A percentile compares a stretch with the other conserved stretches of the same genome.
These are phyloP conservation scores for Xylaria telfairii DNA, from an alignment of 495 filamentous ascomycete genomes.

Conservation along the genomic window DNA sequence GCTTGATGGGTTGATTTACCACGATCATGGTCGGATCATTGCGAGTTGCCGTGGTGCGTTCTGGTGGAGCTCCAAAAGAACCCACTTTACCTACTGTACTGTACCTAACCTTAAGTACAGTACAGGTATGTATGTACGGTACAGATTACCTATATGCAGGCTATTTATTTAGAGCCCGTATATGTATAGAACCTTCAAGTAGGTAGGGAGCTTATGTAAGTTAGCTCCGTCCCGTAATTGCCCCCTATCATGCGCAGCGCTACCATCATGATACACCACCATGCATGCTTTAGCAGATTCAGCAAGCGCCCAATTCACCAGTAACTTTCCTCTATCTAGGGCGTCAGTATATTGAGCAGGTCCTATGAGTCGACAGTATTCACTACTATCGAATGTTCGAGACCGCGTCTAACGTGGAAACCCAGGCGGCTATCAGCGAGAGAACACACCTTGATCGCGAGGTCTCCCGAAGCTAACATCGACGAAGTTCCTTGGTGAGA, in stretches of 20 bases:
- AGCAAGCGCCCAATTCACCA: slow-evolving; percentile 18
- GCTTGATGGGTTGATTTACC: neutral
- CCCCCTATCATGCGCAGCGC: slow-evolving; percentile 6
- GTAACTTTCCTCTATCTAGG: neutral
- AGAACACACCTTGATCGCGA: neutral
- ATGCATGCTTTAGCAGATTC: slow-evolving; percentile 11
- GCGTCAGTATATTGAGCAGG: slow-evolving; percentile 2
- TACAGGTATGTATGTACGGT: too few relatives aligned
- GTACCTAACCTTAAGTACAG: too few relatives aligned
- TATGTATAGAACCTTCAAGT: neutral
- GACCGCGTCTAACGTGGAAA: neutral
- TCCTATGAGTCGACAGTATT: neutral
- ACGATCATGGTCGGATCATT: slow-evolving; percentile 20
- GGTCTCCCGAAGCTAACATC: neutral
- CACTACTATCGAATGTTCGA: neutral
- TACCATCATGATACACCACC: slow-evolving; percentile 5
- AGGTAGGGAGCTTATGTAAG: neutral
- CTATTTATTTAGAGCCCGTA: too few relatives aligned
- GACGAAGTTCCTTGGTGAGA: neutral
- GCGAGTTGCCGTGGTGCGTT: neutral
- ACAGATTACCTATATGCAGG: too few relatives aligned
- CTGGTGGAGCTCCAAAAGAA: neutral
- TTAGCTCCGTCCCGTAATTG: neutral
- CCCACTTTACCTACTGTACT: neutral
- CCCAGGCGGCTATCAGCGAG: neutral